These are phyloP conservation scores for Myxozyma vanderwaltii DNA, from an alignment of 805 yeast species.

Conservation along the genomic window DNA sequence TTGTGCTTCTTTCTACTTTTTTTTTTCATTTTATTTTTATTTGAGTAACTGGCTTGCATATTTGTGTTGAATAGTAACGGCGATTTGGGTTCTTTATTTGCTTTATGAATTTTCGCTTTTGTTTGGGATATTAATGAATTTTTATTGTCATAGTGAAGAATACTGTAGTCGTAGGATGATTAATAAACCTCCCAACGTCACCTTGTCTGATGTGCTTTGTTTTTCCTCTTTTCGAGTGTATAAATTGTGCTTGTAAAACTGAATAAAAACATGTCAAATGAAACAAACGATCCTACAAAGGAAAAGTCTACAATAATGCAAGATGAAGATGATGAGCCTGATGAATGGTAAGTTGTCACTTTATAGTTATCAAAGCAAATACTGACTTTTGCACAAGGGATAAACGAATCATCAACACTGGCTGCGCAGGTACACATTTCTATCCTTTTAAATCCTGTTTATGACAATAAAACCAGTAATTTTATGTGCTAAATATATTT, in stretches of 20 bases:
- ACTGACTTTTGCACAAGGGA: conserved; percentile 52
- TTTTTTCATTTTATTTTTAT: too few species aligned
- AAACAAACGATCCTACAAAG: background rate
- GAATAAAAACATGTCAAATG: too few species aligned
- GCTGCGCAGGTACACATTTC: conserved; percentile 56
- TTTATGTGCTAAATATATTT: too few species aligned
- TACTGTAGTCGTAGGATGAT: too few species aligned
- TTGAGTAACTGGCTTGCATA: background rate
- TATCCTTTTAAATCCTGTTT: too few species aligned
- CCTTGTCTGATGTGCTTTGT: background rate
- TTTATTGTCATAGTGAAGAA: background rate
- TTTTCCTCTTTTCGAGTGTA: background rate
- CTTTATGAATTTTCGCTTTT: background rate
- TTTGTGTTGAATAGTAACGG: too few species aligned
- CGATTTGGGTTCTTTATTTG: too few species aligned
- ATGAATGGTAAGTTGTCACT: conserved; percentile 54
- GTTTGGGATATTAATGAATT: background rate
- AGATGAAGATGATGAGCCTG: conserved; percentile 62
- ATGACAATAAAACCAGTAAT: too few species aligned
- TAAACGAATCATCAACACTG: conserved; percentile 68
- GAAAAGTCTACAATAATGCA: conserved; percentile 4
- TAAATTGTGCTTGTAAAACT: background rate
- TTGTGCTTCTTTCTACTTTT: too few species aligned
- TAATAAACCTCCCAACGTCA: too few species aligned
- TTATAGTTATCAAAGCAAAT: background rate